Base-by-base conservation (phyloP, 164 flowering plant species). In the Warburgia ugandensis region DNA sequence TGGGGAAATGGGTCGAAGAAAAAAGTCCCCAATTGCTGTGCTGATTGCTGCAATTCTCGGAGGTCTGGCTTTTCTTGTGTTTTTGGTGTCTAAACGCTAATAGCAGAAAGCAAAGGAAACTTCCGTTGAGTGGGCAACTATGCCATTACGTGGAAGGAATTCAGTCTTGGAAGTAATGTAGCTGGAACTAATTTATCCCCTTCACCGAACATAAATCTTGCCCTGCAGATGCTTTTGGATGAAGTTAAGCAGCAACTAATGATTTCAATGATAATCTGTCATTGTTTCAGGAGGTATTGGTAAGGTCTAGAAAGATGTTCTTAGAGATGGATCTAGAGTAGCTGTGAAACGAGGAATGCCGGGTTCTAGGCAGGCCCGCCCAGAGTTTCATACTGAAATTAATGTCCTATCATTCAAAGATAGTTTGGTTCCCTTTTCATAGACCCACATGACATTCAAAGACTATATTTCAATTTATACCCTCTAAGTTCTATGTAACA, bases 241-340 rank as follows among this genome's bases (percentile, higher is more conserved):
- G 96, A 84, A 19, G 21, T 87, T 41, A 73, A 76, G 27, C 19
- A 28, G 90, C 81, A 3, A 87, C 96, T 0, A 76, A 77, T 35
- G 74, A 75, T 51, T 87, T 87, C 30, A 77, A 84, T 66, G 70
- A 67, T 63, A 65, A 40, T 45, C 71, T 41, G 52, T 82, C 1
- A 56, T 87, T n/a, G 96, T 94, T 39, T 68, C 78, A 3, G 96
- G 96, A 28, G 96, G 96, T 26, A 84, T 87, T 61, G 96, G 96
- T 5, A 73, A 64, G 73, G 96, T 87, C 26, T 87, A 71, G 64
- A 77, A 74, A 58, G 96, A 77, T 40, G 77, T 71, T 42, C 79
- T 87, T 19, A 57, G 59, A 56, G 88, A 83, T 64, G 67, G 59
- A 9, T 68, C 74, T 6, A 78, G 69, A 51, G 78, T 87, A 39